Percentiles rank a stretch among this genome's conserved stretches.
These are phyloP conservation scores for Curvularia verruculosa DNA, from an alignment of 2,329 filamentous ascomycete species.

Conservation along the genomic window DNA sequence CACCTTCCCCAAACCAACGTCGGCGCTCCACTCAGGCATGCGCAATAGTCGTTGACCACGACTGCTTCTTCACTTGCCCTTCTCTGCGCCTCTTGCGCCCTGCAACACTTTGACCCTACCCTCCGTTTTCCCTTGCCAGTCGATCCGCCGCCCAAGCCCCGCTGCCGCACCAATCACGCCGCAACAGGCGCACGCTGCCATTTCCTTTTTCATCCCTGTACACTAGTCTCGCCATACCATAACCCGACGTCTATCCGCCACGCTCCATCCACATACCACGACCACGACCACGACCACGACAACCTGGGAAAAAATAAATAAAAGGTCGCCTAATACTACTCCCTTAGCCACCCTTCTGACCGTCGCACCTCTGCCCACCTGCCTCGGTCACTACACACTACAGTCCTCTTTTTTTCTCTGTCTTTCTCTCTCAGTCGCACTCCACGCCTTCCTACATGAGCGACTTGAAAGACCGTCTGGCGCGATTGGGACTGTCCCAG, in stretches of 20 bases:
- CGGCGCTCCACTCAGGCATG: slow-evolving; percentile 37
- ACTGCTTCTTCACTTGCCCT: slow-evolving; percentile 37
- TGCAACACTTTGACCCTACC: slow-evolving; percentile 48
- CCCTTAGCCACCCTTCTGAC: slow-evolving; percentile 56
- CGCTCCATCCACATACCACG: slow-evolving; percentile 5
- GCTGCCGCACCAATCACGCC: slow-evolving; percentile 36
- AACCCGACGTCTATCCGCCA: slow-evolving; percentile 12
- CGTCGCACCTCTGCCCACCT: slow-evolving; percentile 1
- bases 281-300: slow-evolving; percentile 25
- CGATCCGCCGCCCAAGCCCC: slow-evolving; percentile 31
- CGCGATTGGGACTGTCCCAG: slow-evolving; percentile 78
- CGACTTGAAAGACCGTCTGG: slow-evolving; percentile 69
- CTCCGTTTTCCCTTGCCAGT: slow-evolving; percentile 41
- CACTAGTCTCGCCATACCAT: slow-evolving; percentile 26
- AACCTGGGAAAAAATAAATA: too few species aligned
- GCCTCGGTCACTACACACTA: slow-evolving; percentile 10
- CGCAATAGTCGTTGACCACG: slow-evolving; percentile 30
- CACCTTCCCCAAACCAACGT: slow-evolving; percentile 33
- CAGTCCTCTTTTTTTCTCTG: too few species aligned
- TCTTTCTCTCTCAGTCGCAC: slow-evolving; percentile 11
- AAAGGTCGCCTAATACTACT: slow-evolving; percentile 29
- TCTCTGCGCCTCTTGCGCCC: slow-evolving; percentile 47
- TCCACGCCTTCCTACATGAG: slow-evolving; percentile 58
- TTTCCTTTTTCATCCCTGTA: slow-evolving; percentile 44
- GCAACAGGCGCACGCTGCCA: slow-evolving; percentile 21